These are phyloP conservation scores for Tausonia pullulans DNA, from an alignment of 1,284 basidiomycete species.

Conservation along the genomic window DNA sequence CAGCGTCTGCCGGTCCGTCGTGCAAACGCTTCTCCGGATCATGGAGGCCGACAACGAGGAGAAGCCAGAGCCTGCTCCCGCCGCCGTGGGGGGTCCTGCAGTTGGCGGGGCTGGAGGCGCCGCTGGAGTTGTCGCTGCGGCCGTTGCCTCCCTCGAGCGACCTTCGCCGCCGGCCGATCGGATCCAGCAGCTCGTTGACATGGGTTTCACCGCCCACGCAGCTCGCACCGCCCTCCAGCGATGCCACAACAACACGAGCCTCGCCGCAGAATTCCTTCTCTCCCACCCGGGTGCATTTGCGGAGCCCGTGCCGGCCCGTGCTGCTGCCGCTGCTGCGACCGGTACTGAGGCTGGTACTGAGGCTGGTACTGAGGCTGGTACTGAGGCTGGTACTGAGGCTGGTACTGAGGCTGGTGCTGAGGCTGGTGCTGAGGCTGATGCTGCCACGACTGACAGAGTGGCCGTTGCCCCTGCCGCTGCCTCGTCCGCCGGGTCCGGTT, in stretches of 20 bases:
- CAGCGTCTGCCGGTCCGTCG: constrained; percentile 58
- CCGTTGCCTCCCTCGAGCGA: constrained; percentile 7
- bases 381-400: constrained; percentile 10
- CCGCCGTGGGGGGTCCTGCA: constrained; percentile 19
- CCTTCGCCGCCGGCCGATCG: constrained; percentile 47
- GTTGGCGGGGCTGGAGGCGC: constrained; percentile 19
- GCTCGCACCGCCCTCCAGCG: constrained; percentile 72
- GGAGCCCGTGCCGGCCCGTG: constrained; percentile 30
- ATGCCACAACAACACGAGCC: constrained; percentile 75
- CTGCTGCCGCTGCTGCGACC: constrained; percentile 17
- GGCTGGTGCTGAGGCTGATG: constrained; percentile 14
- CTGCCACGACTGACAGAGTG: constrained; percentile 11
- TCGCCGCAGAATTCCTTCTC: constrained; percentile 80
- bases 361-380: constrained; percentile 14
- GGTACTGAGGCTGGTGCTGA: constrained; percentile 10
- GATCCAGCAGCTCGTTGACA: constrained; percentile 76
- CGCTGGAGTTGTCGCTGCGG: constrained; percentile 27
- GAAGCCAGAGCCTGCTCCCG: constrained; percentile 25
- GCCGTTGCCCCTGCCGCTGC: constrained; percentile 18
- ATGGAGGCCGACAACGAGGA: constrained; percentile 73
- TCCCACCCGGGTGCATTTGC: constrained; percentile 65
- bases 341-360: constrained; percentile 8
- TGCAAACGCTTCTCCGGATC: constrained; percentile 69
- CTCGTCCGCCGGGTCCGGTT: constrained; percentile 4
- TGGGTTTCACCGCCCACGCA: constrained; percentile 86